Conservation (phyloP, 441 rosid genomes). For the Arabidopsis lyrata region DNA sequence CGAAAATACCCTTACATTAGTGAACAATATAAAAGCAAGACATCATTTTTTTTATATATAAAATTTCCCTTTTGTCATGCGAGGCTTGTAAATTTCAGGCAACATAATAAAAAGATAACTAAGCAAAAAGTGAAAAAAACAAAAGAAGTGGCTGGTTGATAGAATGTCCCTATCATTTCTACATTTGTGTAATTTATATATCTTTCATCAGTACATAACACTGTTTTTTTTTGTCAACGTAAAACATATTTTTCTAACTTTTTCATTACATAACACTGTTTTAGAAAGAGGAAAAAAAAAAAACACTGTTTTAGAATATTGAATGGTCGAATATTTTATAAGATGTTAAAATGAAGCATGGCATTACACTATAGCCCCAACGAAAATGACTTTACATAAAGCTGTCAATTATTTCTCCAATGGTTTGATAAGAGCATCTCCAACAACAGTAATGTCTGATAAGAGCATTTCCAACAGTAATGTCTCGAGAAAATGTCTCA, state of each 20-base stretch:
- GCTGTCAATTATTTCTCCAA: constrained; percentile 33
- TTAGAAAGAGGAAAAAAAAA: too few species aligned
- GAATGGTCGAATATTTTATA: neutral
- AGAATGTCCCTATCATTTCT: neutral
- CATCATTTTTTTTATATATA: too few species aligned
- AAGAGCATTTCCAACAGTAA: too few species aligned
- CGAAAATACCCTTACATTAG: too few species aligned
- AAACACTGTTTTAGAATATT: neutral
- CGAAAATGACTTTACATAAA: constrained; percentile 15
- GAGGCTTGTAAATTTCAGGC: neutral
- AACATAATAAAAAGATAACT: neutral
- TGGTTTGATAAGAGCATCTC: constrained; percentile 33
- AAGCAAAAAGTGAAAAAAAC: neutral
- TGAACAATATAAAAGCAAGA: too few species aligned
- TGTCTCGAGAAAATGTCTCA: too few species aligned
- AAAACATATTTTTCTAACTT: neutral
- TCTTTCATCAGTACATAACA: neutral
- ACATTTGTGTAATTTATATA: neutral
- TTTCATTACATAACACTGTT: neutral
- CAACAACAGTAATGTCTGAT: too few species aligned
- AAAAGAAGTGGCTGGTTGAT: neutral
- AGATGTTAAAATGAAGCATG: neutral
- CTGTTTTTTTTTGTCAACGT: neutral
- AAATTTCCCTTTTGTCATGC: neutral
- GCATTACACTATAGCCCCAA: constrained; percentile 7